Percentiles rank a stretch among this genome's conserved stretches.
phyloP scores from a whole-genome alignment of 1,284 basidiomycete species.

The Puccinia horiana region DNA sequence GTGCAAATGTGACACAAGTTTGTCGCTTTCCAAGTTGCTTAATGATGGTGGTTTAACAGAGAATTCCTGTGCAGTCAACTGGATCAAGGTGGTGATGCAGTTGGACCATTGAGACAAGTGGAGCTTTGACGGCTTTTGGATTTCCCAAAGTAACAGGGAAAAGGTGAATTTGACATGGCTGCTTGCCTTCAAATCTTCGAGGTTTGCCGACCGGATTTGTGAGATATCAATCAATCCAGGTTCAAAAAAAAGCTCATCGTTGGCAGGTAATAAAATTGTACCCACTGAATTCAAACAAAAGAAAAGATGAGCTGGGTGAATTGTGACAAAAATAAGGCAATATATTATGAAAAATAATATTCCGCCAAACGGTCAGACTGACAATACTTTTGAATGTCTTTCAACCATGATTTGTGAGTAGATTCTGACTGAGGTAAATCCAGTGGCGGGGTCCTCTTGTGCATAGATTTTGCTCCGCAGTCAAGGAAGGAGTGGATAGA shows the following conservation, averaged over 20 bases:
- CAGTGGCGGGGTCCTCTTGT: background rate
- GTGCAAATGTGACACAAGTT: background rate
- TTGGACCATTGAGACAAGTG: background rate
- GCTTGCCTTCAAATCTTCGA: background rate
- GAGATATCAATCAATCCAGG: background rate
- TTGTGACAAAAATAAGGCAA: too few relatives aligned
- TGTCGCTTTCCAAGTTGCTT: background rate
- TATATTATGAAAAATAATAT: too few relatives aligned
- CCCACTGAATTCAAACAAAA: background rate
- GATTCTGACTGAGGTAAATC: constrained; percentile 3
- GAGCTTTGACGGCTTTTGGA: background rate
- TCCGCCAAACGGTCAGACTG: background rate
- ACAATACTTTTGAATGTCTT: constrained; percentile 14
- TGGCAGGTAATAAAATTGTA: background rate
- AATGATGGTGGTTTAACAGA: background rate
- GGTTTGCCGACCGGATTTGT: background rate
- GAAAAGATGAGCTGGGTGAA: too few relatives aligned
- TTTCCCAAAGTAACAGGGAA: background rate
- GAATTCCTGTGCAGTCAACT: background rate
- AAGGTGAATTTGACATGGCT: background rate
- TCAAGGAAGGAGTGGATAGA: background rate
- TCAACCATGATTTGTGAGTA: constrained; percentile 5
- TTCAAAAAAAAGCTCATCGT: background rate
- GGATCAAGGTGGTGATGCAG: background rate
- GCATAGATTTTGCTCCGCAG: constrained; percentile 6